Base-by-base conservation (phyloP, 768 basidiomycete species). In the Amanita phalloides region DNA sequence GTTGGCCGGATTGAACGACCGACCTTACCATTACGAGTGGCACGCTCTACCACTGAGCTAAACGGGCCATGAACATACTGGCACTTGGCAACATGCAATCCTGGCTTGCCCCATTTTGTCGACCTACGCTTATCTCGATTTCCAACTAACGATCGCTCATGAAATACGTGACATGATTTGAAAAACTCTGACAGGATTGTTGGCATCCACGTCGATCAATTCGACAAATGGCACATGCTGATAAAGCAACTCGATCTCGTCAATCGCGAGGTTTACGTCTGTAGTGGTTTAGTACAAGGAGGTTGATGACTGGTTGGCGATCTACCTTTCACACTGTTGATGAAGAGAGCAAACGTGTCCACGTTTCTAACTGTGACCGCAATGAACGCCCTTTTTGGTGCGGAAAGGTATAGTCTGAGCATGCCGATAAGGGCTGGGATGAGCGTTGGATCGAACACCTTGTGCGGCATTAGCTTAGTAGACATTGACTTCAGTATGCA, bases 401-500 rank as follows among this genome's bases (percentile, higher is more conserved):
- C 47, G 45, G 66, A 68, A 25, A 84, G 64, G 9, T 71, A 71
- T 33, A 80, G 58, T 49, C 53, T 60, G 11, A 88, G 62, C 4
- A 76, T 73, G 10, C 68, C 67, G 1, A 82, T 70, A 3, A 89
- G 69, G 0, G 79, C 67, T 6, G 77, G 75, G 42, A 87, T 74
- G 37, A 88, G 65, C 8, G 60, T 60, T 6, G 82, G 81, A 58
- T 88, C 84, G 58, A 81, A 90, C 5, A 85, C 79, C 86, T 89
- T 30, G 17, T 25, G n/a, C 38, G 54, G 41, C 48, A 35, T 25
- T 7, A 30, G 44, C 46, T 39, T 39, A 26, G n/a, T 20, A 26
- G 23, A 26, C 17, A 3, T 48, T 17, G 26, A 28, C 21, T 14
- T 9, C 45, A 49, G 25, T 14, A 21, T 8, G 45, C 46, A 35